A percentile compares a stretch with the other conserved stretches of the same genome.
phyloP scores from a whole-genome alignment of 1,284 basidiomycete genomes.

The Caloboletus firmus region DNA sequence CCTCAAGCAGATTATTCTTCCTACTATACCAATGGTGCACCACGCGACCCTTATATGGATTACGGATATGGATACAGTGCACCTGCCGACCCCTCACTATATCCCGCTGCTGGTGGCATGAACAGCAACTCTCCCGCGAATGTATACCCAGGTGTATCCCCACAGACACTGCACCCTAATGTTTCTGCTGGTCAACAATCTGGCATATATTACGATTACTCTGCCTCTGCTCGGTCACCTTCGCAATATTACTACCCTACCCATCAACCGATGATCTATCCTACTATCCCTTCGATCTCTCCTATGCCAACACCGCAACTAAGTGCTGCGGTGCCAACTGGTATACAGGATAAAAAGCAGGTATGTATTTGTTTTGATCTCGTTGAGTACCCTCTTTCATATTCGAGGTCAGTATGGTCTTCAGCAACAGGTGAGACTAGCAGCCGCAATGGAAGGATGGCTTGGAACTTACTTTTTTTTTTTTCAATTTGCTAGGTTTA shows the following conservation, averaged over 20 bases:
- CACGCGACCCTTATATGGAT: constrained; percentile 49
- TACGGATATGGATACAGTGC: constrained; percentile 56
- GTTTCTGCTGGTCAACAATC: constrained; percentile 49
- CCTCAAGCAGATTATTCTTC: constrained; percentile 55
- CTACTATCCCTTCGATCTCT: constrained; percentile 48
- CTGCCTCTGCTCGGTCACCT: constrained; percentile 45
- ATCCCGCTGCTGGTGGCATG: constrained; percentile 46
- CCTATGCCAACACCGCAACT: constrained; percentile 53
- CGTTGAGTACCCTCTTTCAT: constrained; percentile 11
- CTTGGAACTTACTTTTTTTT: constrained; percentile 44
- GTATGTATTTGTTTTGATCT: constrained; percentile 37
- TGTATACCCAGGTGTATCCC: constrained; percentile 49
- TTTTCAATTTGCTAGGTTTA: constrained; percentile 46
- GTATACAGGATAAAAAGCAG: constrained; percentile 61
- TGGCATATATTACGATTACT: constrained; percentile 61
- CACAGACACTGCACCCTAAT: constrained; percentile 48
- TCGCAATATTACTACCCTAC: constrained; percentile 64
- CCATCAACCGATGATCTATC: constrained; percentile 60
- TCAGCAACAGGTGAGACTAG: constrained; percentile 46
- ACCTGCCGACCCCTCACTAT: constrained; percentile 51
- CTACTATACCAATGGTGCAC: constrained; percentile 52
- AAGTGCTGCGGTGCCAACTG: constrained; percentile 41
- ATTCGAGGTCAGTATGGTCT: constrained; percentile 43
- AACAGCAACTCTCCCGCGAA: constrained; percentile 43
- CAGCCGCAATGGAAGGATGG: constrained; percentile 40